A percentile compares a stretch with the other conserved stretches of the same genome.
Evolutionary conservation across 306 rosid species (phyloP).

Genomic region (Bauhinia variegata): DNA sequence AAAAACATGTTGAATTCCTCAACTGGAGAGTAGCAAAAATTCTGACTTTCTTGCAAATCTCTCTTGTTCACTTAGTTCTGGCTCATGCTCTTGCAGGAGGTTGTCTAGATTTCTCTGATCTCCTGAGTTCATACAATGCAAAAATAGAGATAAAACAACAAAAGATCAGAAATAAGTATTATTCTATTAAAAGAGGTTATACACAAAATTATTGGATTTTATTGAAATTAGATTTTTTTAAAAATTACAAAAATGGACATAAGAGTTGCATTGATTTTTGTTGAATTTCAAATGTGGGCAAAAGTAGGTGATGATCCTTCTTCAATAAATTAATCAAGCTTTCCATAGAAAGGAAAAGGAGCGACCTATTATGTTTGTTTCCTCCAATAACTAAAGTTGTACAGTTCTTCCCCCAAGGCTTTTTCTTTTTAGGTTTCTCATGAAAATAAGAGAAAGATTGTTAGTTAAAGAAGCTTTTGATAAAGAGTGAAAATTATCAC

Average conservation of each 20-base stretch:
- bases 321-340: constrained; percentile 52
- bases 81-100: constrained; percentile 60
- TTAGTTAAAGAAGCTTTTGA: constrained; percentile 76
- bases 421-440: constrained; percentile 58
- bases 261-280: constrained; percentile 25
- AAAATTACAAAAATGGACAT: constrained; percentile 9
- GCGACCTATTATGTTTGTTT: constrained; percentile 44
- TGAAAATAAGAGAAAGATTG: constrained; percentile 95
- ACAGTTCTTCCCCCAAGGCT: constrained; percentile 77
- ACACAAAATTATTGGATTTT: no score
- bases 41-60: constrained; percentile 42
- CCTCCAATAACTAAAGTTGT: constrained; percentile 73
- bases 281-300: constrained; percentile 43
- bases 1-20: constrained; percentile 41
- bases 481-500: constrained; percentile 63
- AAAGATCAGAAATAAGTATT: no score
- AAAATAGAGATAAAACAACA: no score
- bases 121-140: constrained; percentile 51
- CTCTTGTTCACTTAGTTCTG: constrained; percentile 38
- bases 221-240: no score
- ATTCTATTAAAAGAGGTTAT: no score
- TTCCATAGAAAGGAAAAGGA: constrained; percentile 55
- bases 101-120: constrained; percentile 64
- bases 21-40: constrained; percentile 37
- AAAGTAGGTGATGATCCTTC: constrained; percentile 45